Conservation (phyloP, 192 early-diverging fungal species). For the Rhizophlyctis rosea region DNA sequence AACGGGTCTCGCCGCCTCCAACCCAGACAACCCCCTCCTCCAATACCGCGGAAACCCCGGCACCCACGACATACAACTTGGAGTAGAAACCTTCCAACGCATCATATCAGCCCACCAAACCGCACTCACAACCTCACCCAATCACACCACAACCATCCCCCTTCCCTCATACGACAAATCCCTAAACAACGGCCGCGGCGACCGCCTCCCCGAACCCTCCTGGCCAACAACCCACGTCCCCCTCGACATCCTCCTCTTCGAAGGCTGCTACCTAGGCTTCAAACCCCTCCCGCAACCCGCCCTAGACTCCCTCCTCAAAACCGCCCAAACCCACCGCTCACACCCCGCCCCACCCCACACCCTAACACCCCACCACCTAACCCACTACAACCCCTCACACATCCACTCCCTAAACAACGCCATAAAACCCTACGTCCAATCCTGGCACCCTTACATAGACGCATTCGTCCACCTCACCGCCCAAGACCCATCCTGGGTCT, state of each 20-base stretch:
- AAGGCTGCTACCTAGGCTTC: slow-evolving; percentile 93
- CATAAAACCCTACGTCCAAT: slow-evolving; percentile 57
- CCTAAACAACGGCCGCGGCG: slow-evolving; percentile 70
- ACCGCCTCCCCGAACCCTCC: slow-evolving; percentile 55
- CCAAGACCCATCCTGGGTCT: slow-evolving; percentile 60
- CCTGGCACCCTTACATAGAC: slow-evolving; percentile 68
- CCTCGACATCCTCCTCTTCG: slow-evolving; percentile 81
- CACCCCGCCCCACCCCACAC: neutral
- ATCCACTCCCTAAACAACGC: slow-evolving; percentile 39
- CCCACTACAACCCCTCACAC: slow-evolving; percentile 4
- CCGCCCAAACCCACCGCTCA: neutral
- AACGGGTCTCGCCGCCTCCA: slow-evolving; percentile 29
- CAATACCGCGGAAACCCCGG: slow-evolving; percentile 85
- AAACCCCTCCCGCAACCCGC: slow-evolving; percentile 7
- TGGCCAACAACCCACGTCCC: slow-evolving; percentile 60
- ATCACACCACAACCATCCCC: slow-evolving; percentile 19
- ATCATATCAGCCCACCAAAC: neutral
- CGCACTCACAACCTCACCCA: neutral
- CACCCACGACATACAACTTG: slow-evolving; percentile 80
- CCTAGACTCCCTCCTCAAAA: neutral
- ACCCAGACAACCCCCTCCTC: slow-evolving; percentile 67
- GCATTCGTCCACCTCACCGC: slow-evolving; percentile 71
- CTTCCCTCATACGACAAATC: slow-evolving; percentile 86
- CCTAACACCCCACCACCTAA: slow-evolving; percentile 1
- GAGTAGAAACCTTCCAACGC: slow-evolving; percentile 42